Evolutionary conservation across 2,329 filamentous ascomycete genomes (phyloP).

Genomic region (Fusarium pseudonygamai): DNA sequence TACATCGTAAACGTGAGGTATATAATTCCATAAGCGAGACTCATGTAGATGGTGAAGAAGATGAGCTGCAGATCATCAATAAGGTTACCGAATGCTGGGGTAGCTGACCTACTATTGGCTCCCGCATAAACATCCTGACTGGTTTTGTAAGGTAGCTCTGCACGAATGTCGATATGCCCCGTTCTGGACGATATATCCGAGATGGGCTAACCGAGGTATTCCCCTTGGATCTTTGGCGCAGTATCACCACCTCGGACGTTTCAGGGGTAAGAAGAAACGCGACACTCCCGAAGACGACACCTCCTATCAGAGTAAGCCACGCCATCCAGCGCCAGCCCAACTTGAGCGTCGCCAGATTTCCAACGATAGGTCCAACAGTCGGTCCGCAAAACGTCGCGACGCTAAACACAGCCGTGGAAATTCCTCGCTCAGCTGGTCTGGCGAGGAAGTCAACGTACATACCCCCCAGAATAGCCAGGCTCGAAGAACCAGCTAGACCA

Average conservation of each 20-base stretch:
- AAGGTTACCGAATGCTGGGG: neutral
- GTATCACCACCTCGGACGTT: neutral
- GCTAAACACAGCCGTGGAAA: neutral
- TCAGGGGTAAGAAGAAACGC: neutral
- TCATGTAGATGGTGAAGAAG: neutral
- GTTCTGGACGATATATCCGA: neutral
- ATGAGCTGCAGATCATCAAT: neutral
- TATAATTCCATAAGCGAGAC: neutral
- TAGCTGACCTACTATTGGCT: neutral
- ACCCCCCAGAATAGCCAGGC: neutral
- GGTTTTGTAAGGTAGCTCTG: neutral
- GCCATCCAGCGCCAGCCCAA: neutral
- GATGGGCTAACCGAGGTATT: neutral
- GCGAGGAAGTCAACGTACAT: neutral
- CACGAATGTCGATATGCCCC: neutral
- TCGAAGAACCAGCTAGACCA: neutral
- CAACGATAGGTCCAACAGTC: neutral
- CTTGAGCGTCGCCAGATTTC: neutral
- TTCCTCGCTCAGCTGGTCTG: neutral
- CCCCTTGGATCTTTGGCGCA: neutral
- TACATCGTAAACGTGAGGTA: neutral
- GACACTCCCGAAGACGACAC: neutral
- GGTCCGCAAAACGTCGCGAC: neutral
- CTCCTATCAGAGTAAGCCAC: neutral
- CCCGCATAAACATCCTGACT: neutral